Evolutionary conservation across 495 filamentous ascomycete species (phyloP).

Genomic region (Tuber melanosporum): DNA sequence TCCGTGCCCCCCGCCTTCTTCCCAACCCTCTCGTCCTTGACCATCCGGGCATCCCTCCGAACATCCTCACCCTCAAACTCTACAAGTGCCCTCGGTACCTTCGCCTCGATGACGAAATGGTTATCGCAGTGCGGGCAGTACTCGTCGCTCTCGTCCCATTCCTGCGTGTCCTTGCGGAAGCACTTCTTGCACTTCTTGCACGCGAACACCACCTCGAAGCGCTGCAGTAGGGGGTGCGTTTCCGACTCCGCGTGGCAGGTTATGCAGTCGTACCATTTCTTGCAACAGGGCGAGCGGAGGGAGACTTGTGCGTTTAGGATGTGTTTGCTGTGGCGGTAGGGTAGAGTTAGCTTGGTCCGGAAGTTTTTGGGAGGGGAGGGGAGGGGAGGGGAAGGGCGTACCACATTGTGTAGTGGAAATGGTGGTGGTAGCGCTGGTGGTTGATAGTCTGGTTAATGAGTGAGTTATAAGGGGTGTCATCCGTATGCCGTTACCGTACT

Average conservation of each 20-base stretch:
- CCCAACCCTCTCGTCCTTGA: slow-evolving; percentile 79
- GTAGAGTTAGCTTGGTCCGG: not conserved
- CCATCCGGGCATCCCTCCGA: slow-evolving; percentile 75
- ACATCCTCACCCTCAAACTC: slow-evolving; percentile 86
- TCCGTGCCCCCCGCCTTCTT: slow-evolving; percentile 64
- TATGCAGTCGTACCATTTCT: slow-evolving; percentile 98
- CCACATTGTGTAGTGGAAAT: not conserved
- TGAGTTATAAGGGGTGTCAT: not conserved
- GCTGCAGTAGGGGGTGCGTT: slow-evolving; percentile 65
- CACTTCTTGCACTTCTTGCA: slow-evolving; percentile 99
- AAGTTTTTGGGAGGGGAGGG: not conserved
- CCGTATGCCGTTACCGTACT: not conserved
- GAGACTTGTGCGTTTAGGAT: slow-evolving; percentile 95
- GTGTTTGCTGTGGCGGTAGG: slow-evolving; percentile 62
- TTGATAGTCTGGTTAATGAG: not conserved
- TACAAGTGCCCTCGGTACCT: slow-evolving; percentile 69
- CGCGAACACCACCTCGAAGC: slow-evolving; percentile 84
- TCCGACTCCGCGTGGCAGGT: slow-evolving; percentile 85
- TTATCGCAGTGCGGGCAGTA: slow-evolving; percentile 99
- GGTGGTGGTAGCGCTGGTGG: not conserved
- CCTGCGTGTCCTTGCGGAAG: slow-evolving; percentile 84
- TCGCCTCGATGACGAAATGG: slow-evolving; percentile 86
- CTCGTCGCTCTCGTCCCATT: slow-evolving; percentile 96
- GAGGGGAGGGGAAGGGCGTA: not conserved
- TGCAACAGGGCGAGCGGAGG: slow-evolving; percentile 90